A percentile compares a stretch with the other conserved stretches of the same genome.
These are phyloP conservation scores for Leccinum uliginosum DNA, from an alignment of 768 basidiomycete species.

Conservation along the genomic window DNA sequence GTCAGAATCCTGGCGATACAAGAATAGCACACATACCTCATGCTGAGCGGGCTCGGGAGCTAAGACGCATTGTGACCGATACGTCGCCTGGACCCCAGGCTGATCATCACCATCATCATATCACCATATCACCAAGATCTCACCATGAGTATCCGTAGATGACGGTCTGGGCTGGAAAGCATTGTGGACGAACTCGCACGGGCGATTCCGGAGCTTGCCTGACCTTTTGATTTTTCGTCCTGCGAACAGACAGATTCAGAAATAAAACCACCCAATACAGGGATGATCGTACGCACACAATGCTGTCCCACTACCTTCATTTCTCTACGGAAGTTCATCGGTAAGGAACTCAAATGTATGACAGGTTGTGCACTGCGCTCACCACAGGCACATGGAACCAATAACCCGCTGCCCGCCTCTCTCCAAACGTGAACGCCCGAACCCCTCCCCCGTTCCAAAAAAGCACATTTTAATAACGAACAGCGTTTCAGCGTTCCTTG, in stretches of 20 bases:
- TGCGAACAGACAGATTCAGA: not conserved
- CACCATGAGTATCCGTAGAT: slow-evolving; percentile 1
- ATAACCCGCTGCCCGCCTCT: not conserved
- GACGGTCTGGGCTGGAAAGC: not conserved
- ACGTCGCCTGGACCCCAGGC: not conserved
- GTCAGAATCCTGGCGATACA: not conserved
- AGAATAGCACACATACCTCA: not conserved
- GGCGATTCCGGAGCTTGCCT: not conserved
- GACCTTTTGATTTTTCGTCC: not conserved
- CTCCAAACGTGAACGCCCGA: not conserved
- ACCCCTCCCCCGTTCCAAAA: not conserved
- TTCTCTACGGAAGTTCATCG: not conserved
- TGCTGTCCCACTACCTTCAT: too few relatives aligned
- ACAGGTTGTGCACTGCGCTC: not conserved
- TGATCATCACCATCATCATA: not conserved
- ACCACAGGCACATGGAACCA: not conserved
- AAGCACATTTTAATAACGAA: not conserved
- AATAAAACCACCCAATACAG: not conserved
- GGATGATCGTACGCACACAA: not conserved
- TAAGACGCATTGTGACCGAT: not conserved
- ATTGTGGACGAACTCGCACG: not conserved
- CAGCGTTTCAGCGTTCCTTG: not conserved
- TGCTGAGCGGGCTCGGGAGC: not conserved
- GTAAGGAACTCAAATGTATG: not conserved
- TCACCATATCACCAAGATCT: not conserved